Percentiles rank a stretch among this genome's conserved stretches.
Evolutionary conservation across 1,284 basidiomycete species (phyloP).

Genomic region (Ustilago xerochloae): DNA sequence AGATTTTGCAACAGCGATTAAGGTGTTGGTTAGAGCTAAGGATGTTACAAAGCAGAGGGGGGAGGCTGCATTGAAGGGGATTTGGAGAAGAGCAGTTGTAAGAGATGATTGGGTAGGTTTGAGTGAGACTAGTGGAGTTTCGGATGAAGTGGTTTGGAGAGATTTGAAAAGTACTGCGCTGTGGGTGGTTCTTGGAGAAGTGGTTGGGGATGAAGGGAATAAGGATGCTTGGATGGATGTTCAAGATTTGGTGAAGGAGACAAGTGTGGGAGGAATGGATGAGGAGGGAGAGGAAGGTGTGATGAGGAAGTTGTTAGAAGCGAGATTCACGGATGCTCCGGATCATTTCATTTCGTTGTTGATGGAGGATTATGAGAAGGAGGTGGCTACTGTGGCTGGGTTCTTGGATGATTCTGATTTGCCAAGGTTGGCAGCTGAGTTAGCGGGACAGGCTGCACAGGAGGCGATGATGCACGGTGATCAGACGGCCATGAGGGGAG

Average conservation of each 20-base stretch:
- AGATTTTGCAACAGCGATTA: conserved; percentile 71
- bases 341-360: conserved; percentile 17
- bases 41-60: conserved; percentile 68
- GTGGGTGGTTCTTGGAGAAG: conserved; percentile 26
- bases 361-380: conserved; percentile 16
- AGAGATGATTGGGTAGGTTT: conserved; percentile 75
- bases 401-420: conserved; percentile 40
- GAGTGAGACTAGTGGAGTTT: conserved; percentile 41
- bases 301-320: conserved; percentile 9
- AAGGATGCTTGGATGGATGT: conserved; percentile 3
- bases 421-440: conserved; percentile 24
- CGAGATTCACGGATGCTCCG: conserved; percentile 1
- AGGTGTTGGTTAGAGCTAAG: conserved; percentile 69
- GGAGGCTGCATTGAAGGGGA: conserved; percentile 72
- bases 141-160: conserved; percentile 44
- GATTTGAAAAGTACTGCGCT: conserved; percentile 40
- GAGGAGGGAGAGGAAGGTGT: neutral
- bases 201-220: conserved; percentile 17
- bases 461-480: neutral
- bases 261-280: neutral
- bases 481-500: neutral
- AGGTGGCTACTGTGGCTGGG: conserved; percentile 12
- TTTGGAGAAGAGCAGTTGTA: conserved; percentile 88
- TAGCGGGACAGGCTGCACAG: conserved; percentile 22
- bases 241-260: conserved; percentile 1